Evolutionary conservation across 352 stramenopile genomes (phyloP), one percentile per base, ranked within the genome.

Genomic region (Peronosclerospora sorghi): DNA sequence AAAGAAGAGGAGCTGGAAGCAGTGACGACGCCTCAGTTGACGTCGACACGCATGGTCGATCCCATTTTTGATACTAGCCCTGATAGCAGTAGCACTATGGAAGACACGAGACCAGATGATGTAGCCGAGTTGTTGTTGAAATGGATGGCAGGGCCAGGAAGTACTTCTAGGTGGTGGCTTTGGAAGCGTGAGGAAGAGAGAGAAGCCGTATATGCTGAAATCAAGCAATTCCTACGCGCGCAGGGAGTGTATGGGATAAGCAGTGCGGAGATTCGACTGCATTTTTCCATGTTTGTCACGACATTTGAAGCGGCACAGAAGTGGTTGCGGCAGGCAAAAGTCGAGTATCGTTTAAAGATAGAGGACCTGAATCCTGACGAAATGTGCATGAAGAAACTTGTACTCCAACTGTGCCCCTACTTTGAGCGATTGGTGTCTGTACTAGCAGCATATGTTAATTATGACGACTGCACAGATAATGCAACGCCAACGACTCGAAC

Each of bases 331-430:
- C 51, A 65, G 32, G 51, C 53, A 15, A 45, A 46, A 26, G 32
- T 63, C 17, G 35, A 55, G 7, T 64, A 66, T 24, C 51, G 50
- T 15, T 1, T 51, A 32, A 18, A 28, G 30, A 28, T 29, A 9
- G 15, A 38, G 10, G 17, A 49, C n/a, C 34, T 48, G 15, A 47
- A 51, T 13, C 45, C 59, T 17, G 47, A 64, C 21, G 43, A 69
- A 29, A 49, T 62, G 32, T 28, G 57, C 8, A 48, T 68, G 15
- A 71, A 61, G 26, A 53, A 29, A 14, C 57, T 68, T 34, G 56
- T 71, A 27, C 35, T 59, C 7, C 54, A 68, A 19, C 60, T 71
- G 39, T 74, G 63, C 23, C 58, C 55, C 13, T 48, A 71, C 47
- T 74, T 68, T 32, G 60, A 70, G 36, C 54, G 37, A 24, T 48